phyloP scores from a whole-genome alignment of 345 rosid genomes.

The Murraya paniculata region DNA sequence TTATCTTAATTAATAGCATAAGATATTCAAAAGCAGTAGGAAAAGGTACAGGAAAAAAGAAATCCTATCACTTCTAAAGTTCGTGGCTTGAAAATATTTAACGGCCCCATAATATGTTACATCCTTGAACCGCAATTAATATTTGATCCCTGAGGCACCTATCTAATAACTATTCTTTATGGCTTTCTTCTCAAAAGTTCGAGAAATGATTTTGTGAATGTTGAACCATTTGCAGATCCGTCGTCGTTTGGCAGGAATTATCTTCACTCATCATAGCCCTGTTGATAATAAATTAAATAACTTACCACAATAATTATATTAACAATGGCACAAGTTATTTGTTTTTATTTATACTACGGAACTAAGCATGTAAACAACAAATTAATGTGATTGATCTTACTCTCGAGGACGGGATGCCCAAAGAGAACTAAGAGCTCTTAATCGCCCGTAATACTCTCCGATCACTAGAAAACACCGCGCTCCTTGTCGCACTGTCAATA shows the following conservation, averaged over 20 bases:
- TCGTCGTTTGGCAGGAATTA: slow-evolving; percentile 72
- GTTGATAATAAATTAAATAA: neutral
- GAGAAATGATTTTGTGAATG: slow-evolving; percentile 60
- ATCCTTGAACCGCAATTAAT: neutral
- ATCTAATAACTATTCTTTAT: neutral
- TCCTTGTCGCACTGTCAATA: slow-evolving; percentile 80
- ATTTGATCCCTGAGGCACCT: slow-evolving; percentile 1
- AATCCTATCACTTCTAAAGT: slow-evolving; percentile 41
- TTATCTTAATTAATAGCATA: slow-evolving; percentile 14
- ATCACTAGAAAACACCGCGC: slow-evolving; percentile 86
- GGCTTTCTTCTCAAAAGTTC: slow-evolving; percentile 40
- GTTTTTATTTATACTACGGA: neutral
- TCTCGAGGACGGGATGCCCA: slow-evolving; percentile 95
- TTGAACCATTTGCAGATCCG: slow-evolving; percentile 83
- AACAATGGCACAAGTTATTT: neutral
- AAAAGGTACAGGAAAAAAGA: neutral
- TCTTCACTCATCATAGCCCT: slow-evolving; percentile 71
- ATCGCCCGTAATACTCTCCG: slow-evolving; percentile 80
- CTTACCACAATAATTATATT: neutral
- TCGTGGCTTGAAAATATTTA: slow-evolving; percentile 3
- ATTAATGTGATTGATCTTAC: slow-evolving; percentile 34
- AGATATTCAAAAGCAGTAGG: neutral
- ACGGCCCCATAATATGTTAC: neutral
- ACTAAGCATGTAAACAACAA: neutral
- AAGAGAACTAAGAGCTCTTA: slow-evolving; percentile 84